These are phyloP conservation scores for Chlorella sp. DNA, from an alignment of 139 green algal genomes.

Conservation along the genomic window DNA sequence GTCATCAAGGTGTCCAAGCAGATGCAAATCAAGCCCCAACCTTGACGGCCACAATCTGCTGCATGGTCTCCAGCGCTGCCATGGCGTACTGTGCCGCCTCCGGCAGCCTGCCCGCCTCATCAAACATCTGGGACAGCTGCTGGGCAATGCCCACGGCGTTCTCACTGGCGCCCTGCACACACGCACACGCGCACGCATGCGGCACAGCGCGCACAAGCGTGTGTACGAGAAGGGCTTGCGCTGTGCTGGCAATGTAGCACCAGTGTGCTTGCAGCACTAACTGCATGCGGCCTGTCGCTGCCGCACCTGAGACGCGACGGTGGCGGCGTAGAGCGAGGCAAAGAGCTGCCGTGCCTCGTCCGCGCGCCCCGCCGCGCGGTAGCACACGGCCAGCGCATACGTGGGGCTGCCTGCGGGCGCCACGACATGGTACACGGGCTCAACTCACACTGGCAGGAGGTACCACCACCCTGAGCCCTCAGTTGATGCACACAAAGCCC, in stretches of 20 bases:
- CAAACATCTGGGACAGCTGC: background rate
- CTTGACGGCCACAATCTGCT: background rate
- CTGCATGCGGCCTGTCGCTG: too few species aligned
- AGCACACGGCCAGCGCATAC: background rate
- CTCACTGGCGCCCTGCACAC: conserved; percentile 3
- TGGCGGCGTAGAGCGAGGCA: background rate
- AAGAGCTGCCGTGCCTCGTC: background rate
- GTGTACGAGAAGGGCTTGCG: too few species aligned
- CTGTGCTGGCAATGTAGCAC: too few species aligned
- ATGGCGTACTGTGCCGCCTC: background rate
- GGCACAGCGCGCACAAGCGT: too few species aligned
- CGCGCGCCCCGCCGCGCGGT: background rate
- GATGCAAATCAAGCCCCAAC: background rate
- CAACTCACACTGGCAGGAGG: too few species aligned
- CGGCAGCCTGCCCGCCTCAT: background rate
- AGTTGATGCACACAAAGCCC: too few species aligned
- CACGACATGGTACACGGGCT: too few species aligned
- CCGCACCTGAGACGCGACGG: background rate
- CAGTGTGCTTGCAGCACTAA: too few species aligned
- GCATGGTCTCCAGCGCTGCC: background rate
- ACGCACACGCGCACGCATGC: too few species aligned
- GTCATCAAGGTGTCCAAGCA: background rate
- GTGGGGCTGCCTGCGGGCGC: too few species aligned
- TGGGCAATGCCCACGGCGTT: conserved; percentile 1
- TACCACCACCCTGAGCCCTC: too few species aligned